These are phyloP conservation scores for Penicillium sp. DNA, from an alignment of 2,329 filamentous ascomycete genomes.

Conservation along the genomic window DNA sequence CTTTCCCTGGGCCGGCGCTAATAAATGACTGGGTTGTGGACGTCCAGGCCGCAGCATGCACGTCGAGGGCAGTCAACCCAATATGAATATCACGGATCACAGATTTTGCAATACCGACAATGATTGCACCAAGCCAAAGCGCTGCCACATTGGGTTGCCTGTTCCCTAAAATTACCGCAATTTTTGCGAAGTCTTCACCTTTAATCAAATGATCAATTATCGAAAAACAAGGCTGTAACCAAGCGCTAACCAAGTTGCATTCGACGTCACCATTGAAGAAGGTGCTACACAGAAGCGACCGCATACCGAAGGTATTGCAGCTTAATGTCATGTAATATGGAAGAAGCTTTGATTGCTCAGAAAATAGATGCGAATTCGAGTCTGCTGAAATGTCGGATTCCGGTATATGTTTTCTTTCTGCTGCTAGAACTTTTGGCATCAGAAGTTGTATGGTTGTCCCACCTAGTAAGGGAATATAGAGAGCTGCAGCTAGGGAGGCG, in stretches of 20 bases:
- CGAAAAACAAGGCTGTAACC: conserved; percentile 20
- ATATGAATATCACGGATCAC: conserved; percentile 14
- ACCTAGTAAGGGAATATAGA: conserved; percentile 14
- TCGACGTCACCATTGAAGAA: conserved; percentile 23
- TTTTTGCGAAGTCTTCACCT: not conserved
- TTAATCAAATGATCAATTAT: conserved; percentile 15
- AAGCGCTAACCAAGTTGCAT: conserved; percentile 23
- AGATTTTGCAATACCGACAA: conserved; percentile 15
- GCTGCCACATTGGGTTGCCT: conserved; percentile 16
- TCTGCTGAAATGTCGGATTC: no score
- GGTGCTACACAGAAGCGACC: conserved; percentile 22
- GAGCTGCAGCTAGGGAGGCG: not conserved
- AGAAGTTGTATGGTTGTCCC: not conserved
- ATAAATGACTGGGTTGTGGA: conserved; percentile 18
- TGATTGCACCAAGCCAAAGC: conserved; percentile 22
- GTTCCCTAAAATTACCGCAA: conserved; percentile 15
- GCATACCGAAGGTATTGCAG: conserved; percentile 20
- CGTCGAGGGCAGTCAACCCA: conserved; percentile 16
- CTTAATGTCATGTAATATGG: conserved; percentile 22
- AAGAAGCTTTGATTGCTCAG: conserved; percentile 9
- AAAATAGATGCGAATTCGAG: no score
- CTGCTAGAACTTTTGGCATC: not conserved
- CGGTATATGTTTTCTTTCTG: no score
- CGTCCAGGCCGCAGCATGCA: conserved; percentile 20
- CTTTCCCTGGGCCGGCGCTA: conserved; percentile 9